Evolutionary conservation across 2,329 filamentous ascomycete genomes (phyloP).

Genomic region (Dactylellina drechsleri): DNA sequence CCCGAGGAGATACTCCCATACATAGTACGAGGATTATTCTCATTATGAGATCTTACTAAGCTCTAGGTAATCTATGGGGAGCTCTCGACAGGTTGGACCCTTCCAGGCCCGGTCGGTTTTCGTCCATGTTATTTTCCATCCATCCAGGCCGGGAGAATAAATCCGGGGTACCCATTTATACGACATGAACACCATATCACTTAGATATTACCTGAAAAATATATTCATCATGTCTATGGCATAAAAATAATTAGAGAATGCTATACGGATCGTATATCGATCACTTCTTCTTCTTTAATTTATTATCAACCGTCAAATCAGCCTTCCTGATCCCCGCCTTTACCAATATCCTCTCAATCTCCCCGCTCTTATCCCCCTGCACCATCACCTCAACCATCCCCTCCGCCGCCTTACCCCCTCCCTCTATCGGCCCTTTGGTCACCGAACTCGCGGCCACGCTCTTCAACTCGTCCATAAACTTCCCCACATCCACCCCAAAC

Average conservation of each 20-base stretch:
- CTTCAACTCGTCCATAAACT: slow-evolving; percentile 73
- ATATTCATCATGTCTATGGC: too few relatives aligned
- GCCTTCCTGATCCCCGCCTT: slow-evolving; percentile 70
- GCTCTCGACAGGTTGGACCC: too few relatives aligned
- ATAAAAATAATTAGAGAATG: not conserved
- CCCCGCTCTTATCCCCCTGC: slow-evolving; percentile 73
- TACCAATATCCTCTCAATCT: slow-evolving; percentile 70
- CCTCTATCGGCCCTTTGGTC: slow-evolving; percentile 71
- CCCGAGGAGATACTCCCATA: slow-evolving; percentile 43
- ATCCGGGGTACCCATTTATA: not conserved
- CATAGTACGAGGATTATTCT: too few relatives aligned
- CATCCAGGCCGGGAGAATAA: not conserved
- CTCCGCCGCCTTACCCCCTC: slow-evolving; percentile 70
- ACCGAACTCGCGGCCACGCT: slow-evolving; percentile 76
- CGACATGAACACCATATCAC: too few relatives aligned
- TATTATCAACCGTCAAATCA: slow-evolving; percentile 75
- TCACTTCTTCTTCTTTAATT: slow-evolving; percentile 71
- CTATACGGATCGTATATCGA: not conserved
- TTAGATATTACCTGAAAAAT: too few relatives aligned
- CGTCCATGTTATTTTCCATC: too few relatives aligned
- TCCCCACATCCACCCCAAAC: slow-evolving; percentile 70
- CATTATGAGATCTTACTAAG: not conserved
- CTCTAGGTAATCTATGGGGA: not conserved
- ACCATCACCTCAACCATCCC: slow-evolving; percentile 73
- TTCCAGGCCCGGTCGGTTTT: too few relatives aligned